Base-by-base conservation (phyloP, 345 rosid genomes). In the Eucalyptus polybractea region DNA sequence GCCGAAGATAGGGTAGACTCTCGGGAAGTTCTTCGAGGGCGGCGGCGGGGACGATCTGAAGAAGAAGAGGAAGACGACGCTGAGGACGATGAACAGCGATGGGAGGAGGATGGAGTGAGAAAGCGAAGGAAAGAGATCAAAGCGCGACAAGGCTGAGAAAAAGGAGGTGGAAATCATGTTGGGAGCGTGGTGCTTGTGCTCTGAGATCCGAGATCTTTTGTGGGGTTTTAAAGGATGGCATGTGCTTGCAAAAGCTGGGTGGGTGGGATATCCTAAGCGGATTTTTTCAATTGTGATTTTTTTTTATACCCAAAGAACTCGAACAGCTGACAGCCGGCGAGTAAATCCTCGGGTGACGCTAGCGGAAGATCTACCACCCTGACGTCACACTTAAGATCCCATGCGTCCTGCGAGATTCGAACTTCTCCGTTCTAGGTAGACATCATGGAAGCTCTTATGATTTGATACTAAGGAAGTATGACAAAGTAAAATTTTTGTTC, bases 1-100 rank as follows among this genome's bases (percentile, higher is more conserved):
- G 40, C 96, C 96, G 56, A 95, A 89, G 47, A 95, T 31, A 0
- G 96, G 96, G 89, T 93, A 93, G 12, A 94, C 90, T 67, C 93
- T 92, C 60, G 95, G 93, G 58, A 90, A 80, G 21, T 88, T 54
- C 31, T 25, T 40, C 44, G 88, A 10, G 67, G 89, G 51, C 7
- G 60, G 45, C 37, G 58, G 86, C 40, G 31, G 45, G 9, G 27
- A 16, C 21, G 50, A 62, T 33, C 16, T 15, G 44, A 86, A 31
- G 44, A 49, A 24, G 89, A 65, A 25, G 51, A 53, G 58, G 58
- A 72, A 11, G 83, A 37, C 45, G 83, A 31, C 44, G 81, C 81
- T 40, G 27, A 72, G 12, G 24, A 21, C 27, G 45, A 72, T 10
- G 27, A 72, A 11, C 45, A 72, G 83, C 25, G 83, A 37, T 37